Evolutionary conservation across 2,329 filamentous ascomycete genomes (phyloP).

Genomic region (Plectosphaerella plurivora): DNA sequence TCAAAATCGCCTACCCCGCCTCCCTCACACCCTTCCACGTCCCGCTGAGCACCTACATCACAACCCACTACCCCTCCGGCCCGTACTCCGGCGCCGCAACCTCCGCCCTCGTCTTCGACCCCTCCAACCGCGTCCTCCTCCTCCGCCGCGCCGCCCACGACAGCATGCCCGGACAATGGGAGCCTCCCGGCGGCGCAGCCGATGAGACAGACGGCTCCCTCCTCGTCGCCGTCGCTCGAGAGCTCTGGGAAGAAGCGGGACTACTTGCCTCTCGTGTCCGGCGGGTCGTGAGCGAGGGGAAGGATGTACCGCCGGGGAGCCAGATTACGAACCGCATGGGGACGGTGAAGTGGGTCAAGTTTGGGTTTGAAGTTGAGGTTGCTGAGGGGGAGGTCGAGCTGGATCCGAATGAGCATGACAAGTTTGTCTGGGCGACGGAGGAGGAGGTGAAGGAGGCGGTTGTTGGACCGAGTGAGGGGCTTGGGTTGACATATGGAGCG

Average conservation of each 20-base stretch:
- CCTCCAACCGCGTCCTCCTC: slow-evolving; percentile 31
- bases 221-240: slow-evolving; percentile 37
- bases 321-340: slow-evolving; percentile 29
- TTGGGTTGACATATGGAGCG: slow-evolving; percentile 19
- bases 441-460: slow-evolving; percentile 25
- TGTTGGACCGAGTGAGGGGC: slow-evolving; percentile 17
- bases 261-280: slow-evolving; percentile 24
- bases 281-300: slow-evolving; percentile 22
- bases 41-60: slow-evolving; percentile 11
- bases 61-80: slow-evolving; percentile 4
- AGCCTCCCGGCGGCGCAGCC: slow-evolving; percentile 43
- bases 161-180: slow-evolving; percentile 41
- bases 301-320: slow-evolving; percentile 13
- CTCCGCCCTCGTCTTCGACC: slow-evolving; percentile 29
- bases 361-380: slow-evolving; percentile 32
- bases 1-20: slow-evolving; percentile 10
- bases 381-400: slow-evolving; percentile 20
- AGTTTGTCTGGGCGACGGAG: slow-evolving; percentile 32
- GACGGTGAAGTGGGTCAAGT: slow-evolving; percentile 21
- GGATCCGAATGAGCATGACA: slow-evolving; percentile 36
- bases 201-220: slow-evolving; percentile 36
- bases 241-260: slow-evolving; percentile 44
- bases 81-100: slow-evolving; percentile 22
- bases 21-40: slow-evolving; percentile 13
- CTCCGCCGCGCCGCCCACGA: slow-evolving; percentile 40